phyloP scores from a whole-genome alignment of 352 stramenopile species.

The Phytophthora ohioensis region DNA sequence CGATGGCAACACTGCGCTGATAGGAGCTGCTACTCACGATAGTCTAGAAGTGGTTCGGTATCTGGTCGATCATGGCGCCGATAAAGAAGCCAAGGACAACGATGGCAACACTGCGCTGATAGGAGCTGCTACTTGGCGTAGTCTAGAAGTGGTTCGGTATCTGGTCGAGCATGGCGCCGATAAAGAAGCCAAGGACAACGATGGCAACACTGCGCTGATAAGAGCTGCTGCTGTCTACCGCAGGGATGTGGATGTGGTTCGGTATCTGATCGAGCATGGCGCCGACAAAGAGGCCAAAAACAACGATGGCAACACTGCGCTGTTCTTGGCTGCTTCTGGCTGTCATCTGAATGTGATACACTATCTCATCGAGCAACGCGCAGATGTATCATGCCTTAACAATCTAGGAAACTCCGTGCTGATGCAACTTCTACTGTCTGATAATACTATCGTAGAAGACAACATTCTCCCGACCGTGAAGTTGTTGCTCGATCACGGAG shows the following conservation, averaged over 20 bases:
- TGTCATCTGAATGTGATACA: conserved; percentile 18
- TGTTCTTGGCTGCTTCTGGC: conserved; percentile 4
- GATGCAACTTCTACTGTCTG: conserved; percentile 9
- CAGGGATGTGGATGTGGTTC: conserved; percentile 14
- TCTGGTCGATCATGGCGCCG: no score
- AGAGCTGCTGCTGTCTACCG: conserved; percentile 8
- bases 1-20: no score
- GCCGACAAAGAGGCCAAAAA: conserved; percentile 3
- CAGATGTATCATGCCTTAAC: conserved; percentile 6
- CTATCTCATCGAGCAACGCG: conserved; percentile 20
- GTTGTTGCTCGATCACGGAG: no score
- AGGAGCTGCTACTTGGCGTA: no score
- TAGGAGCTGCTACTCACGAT: no score
- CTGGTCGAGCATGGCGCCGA: no score
- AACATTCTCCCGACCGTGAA: conserved; percentile 21
- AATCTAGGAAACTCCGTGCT: conserved; percentile 6
- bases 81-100: no score
- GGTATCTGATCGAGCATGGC: conserved; percentile 21
- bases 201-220: conserved; percentile 14
- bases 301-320: conserved; percentile 11
- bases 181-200: conserved; percentile 10
- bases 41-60: no score
- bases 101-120: no score
- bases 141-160: no score
- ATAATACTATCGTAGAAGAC: conserved; percentile 10